phyloP scores from a whole-genome alignment of 2,329 filamentous ascomycete species.

The Calonectria leucothoes region DNA sequence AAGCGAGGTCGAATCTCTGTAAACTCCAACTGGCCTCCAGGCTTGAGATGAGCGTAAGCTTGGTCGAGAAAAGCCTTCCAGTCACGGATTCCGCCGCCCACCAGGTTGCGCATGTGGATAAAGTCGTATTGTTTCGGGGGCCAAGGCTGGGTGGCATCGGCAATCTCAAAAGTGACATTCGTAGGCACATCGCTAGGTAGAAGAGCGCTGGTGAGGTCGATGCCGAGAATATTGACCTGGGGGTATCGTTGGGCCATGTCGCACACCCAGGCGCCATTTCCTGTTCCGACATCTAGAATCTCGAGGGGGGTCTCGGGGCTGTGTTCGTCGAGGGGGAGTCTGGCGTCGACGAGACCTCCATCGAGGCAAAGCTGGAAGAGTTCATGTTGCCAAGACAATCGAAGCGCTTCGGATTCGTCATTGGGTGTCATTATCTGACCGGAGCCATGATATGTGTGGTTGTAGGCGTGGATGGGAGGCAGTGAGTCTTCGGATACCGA shows the following conservation, averaged over 20 bases:
- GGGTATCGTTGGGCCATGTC: conserved; percentile 56
- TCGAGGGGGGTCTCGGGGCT: conserved; percentile 33
- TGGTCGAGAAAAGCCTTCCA: conserved; percentile 51
- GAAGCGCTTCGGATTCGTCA: conserved; percentile 47
- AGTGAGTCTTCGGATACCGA: conserved; percentile 49
- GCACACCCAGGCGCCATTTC: conserved; percentile 56
- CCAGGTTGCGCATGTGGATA: conserved; percentile 56
- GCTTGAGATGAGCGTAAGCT: conserved; percentile 54
- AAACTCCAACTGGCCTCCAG: conserved; percentile 58
- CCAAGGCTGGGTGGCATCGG: conserved; percentile 65
- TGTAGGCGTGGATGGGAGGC: conserved; percentile 48
- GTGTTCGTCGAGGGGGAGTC: conserved; percentile 43
- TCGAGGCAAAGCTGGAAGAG: conserved; percentile 50
- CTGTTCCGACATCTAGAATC: conserved; percentile 57
- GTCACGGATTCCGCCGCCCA: conserved; percentile 58
- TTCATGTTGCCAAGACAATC: conserved; percentile 47
- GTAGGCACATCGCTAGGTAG: conserved; percentile 61
- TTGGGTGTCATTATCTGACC: conserved; percentile 49
- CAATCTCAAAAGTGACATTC: conserved; percentile 70
- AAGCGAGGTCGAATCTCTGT: conserved; percentile 54
- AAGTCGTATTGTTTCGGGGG: conserved; percentile 51
- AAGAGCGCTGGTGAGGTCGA: conserved; percentile 56
- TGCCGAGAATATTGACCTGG: conserved; percentile 51
- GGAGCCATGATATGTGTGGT: conserved; percentile 51
- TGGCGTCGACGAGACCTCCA: conserved; percentile 45